Evolutionary conservation across 2,329 filamentous ascomycete genomes (phyloP).

Genomic region (Penicillium griseofulvum): DNA sequence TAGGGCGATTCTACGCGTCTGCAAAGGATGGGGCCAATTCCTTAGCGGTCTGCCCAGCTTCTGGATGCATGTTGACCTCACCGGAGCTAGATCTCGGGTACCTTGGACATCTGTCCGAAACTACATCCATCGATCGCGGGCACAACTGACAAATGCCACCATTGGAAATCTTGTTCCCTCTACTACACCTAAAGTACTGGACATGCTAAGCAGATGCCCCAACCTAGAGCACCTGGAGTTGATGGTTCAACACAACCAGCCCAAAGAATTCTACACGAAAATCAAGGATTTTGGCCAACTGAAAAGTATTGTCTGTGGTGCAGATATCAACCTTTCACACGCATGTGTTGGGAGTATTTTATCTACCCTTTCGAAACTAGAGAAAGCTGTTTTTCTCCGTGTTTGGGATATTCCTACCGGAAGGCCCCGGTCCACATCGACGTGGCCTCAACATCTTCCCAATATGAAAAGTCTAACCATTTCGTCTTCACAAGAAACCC

Average conservation of each 20-base stretch:
- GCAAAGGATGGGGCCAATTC: constrained; percentile 54
- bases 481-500: constrained; percentile 14
- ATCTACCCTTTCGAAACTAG: constrained; percentile 26
- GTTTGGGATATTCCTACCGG: constrained; percentile 9
- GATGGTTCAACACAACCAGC: constrained; percentile 14
- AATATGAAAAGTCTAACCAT: constrained; percentile 32
- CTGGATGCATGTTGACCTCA: constrained; percentile 56
- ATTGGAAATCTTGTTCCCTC: constrained; percentile 29
- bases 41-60: constrained; percentile 48
- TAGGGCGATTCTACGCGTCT: constrained; percentile 53
- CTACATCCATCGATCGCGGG: constrained; percentile 37
- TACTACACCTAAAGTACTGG: constrained; percentile 26
- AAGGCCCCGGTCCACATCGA: not conserved
- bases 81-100: constrained; percentile 45
- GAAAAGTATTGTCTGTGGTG: constrained; percentile 26
- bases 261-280: constrained; percentile 24
- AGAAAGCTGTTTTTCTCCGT: constrained; percentile 27
- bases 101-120: constrained; percentile 33
- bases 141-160: constrained; percentile 32
- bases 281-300: constrained; percentile 28
- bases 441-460: constrained; percentile 27
- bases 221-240: constrained; percentile 35
- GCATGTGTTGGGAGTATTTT: constrained; percentile 27
- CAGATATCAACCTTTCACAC: constrained; percentile 25
- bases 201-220: constrained; percentile 36